phyloP scores from a whole-genome alignment of 202 grass and related monocot genomes.

The Musa balbisiana region DNA sequence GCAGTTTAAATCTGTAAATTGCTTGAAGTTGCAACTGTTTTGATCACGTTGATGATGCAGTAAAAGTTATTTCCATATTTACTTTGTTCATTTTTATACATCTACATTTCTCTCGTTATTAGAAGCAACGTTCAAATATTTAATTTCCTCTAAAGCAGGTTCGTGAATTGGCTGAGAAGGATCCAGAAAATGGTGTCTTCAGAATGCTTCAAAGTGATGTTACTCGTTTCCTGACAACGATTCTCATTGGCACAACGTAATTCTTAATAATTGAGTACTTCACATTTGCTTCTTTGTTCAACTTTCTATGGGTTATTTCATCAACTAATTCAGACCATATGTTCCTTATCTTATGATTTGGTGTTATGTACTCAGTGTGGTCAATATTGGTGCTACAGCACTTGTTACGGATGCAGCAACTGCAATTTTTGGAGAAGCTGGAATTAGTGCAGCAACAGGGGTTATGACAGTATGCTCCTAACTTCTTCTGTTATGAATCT shows the following conservation, averaged over 20 bases:
- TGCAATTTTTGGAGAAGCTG: constrained; percentile 96
- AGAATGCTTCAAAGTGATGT: constrained; percentile 96
- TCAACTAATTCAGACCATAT: constrained; percentile 6
- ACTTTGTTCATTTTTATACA: neutral
- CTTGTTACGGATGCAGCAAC: constrained; percentile 95
- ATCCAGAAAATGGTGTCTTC: constrained; percentile 91
- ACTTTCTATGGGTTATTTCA: neutral
- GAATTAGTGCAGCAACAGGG: constrained; percentile 90
- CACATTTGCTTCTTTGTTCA: constrained; percentile 14
- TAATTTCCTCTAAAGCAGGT: constrained; percentile 33
- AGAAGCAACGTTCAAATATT: neutral
- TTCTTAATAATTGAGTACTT: constrained; percentile 14
- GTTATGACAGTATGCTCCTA: constrained; percentile 85
- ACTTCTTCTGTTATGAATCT: constrained; percentile 10
- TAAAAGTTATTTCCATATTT: neutral
- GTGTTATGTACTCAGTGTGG: constrained; percentile 51
- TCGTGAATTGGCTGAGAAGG: constrained; percentile 92
- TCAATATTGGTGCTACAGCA: constrained; percentile 95
- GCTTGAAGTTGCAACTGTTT: too few species aligned
- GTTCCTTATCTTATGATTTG: constrained; percentile 20
- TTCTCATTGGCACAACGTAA: constrained; percentile 99
- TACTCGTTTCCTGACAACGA: constrained; percentile 97
- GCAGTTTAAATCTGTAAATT: too few species aligned
- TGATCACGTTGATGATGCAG: neutral
- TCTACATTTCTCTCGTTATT: neutral